These are phyloP conservation scores for Penicillium verrucosum DNA, from an alignment of 2,329 filamentous ascomycete species.

Conservation along the genomic window DNA sequence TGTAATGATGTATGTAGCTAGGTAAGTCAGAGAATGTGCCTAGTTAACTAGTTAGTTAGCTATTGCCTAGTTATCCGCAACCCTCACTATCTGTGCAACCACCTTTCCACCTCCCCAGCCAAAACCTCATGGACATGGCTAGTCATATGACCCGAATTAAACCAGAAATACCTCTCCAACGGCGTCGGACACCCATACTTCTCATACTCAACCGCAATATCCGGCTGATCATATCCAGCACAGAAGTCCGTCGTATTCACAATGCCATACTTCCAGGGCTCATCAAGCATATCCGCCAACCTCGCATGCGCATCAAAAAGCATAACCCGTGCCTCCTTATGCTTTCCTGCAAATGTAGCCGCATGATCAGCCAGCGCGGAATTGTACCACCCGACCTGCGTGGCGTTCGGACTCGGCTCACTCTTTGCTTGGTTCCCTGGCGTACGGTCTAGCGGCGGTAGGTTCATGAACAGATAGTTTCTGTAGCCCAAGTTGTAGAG, in stretches of 20 bases:
- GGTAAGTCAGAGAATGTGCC: not conserved
- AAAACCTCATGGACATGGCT: conserved; percentile 42
- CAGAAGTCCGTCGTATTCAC: conserved; percentile 49
- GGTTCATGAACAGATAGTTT: conserved; percentile 51
- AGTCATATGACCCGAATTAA: conserved; percentile 48
- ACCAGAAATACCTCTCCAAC: conserved; percentile 49
- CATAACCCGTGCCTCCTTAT: conserved; percentile 38
- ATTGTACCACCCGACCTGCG: conserved; percentile 49
- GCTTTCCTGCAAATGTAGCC: conserved; percentile 29
- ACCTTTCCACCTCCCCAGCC: conserved; percentile 24
- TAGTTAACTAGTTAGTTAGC: too few species aligned
- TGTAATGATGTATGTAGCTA: not conserved
- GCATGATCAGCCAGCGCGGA: conserved; percentile 36
- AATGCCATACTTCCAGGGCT: conserved; percentile 43
- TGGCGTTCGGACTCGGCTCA: conserved; percentile 45
- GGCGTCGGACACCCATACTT: conserved; percentile 47
- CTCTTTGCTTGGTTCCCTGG: conserved; percentile 34
- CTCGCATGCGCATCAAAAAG: conserved; percentile 47
- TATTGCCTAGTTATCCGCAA: not conserved
- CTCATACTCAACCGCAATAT: conserved; percentile 43
- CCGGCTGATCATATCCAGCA: conserved; percentile 45
- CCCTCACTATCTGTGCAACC: conserved; percentile 11
- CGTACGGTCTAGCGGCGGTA: conserved; percentile 51
- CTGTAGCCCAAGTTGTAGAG: conserved; percentile 46
- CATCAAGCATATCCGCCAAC: conserved; percentile 44